Percentiles rank a stretch among this genome's conserved stretches.
Conservation (phyloP, 495 filamentous ascomycete genomes). For the Penicillium cataractarum region DNA sequence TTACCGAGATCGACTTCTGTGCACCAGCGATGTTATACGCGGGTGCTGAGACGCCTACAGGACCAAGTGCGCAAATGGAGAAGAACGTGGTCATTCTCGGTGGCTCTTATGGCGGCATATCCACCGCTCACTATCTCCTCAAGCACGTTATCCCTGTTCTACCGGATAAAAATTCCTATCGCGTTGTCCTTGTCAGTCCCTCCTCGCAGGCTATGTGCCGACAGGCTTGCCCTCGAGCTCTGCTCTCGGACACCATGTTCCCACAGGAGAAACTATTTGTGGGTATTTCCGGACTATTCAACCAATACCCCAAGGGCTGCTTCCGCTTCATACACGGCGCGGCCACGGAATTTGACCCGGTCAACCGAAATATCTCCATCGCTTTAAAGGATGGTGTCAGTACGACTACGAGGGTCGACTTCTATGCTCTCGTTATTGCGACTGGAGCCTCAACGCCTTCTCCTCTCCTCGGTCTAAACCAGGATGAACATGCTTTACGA, state of each 20-base stretch:
- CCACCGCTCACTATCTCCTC: conserved; percentile 55
- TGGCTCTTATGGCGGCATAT: conserved; percentile 55
- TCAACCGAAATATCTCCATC: conserved; percentile 26
- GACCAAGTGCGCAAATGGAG: no score
- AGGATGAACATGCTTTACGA: conserved; percentile 19
- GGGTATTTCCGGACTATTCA: conserved; percentile 40
- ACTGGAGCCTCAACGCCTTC: conserved; percentile 39
- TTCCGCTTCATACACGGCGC: conserved; percentile 45
- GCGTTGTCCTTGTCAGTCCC: conserved; percentile 48
- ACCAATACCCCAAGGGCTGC: conserved; percentile 38
- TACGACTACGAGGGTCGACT: conserved; percentile 30
- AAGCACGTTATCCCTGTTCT: conserved; percentile 52
- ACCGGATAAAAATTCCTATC: conserved; percentile 28
- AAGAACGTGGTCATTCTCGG: conserved; percentile 57
- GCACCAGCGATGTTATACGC: no score
- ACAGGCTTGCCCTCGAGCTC: conserved; percentile 48
- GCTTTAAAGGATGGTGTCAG: conserved; percentile 18
- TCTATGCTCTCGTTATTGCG: conserved; percentile 50
- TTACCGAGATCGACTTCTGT: no score
- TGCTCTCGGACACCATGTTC: conserved; percentile 50
- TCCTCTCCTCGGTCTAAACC: conserved; percentile 33
- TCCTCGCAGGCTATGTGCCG: conserved; percentile 49
- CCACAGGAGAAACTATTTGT: conserved; percentile 54
- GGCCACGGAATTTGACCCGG: conserved; percentile 37
- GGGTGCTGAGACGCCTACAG: no score